A percentile compares a stretch with the other conserved stretches of the same genome.
phyloP scores from a whole-genome alignment of 441 rosid species.

The Gossypium laxum region DNA sequence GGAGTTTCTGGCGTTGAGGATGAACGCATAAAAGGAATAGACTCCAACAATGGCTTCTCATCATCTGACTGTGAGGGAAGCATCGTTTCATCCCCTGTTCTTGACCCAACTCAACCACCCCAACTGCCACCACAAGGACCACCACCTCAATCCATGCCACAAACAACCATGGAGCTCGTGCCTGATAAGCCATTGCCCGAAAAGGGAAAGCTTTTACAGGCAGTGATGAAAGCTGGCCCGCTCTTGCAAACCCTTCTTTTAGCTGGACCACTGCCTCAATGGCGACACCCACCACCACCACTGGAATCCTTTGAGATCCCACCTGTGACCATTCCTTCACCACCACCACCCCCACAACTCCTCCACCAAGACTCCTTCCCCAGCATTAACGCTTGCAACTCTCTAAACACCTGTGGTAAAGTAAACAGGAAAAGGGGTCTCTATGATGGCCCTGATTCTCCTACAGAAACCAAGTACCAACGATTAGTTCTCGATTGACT shows the following conservation, averaged over 20 bases:
- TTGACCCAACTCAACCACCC: constrained; percentile 29
- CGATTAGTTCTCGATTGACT: constrained; percentile 51
- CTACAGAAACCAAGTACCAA: constrained; percentile 53
- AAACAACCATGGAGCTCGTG: constrained; percentile 15
- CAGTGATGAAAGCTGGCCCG: constrained; percentile 82
- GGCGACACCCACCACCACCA: constrained; percentile 84
- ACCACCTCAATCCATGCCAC: constrained; percentile 12
- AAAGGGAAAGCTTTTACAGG: constrained; percentile 76
- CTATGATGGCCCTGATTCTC: constrained; percentile 44
- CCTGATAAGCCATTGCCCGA: constrained; percentile 59
- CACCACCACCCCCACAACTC: constrained; percentile 21
- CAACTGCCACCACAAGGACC: constrained; percentile 22
- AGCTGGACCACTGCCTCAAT: constrained; percentile 85
- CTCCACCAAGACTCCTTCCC: constrained; percentile 37
- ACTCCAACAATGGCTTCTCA: constrained; percentile 41
- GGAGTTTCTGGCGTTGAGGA: constrained; percentile 52
- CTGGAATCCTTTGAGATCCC: constrained; percentile 68
- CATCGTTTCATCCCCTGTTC: constrained; percentile 63
- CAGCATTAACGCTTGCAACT: constrained; percentile 18
- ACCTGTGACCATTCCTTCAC: constrained; percentile 51
- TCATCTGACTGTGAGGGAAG: constrained; percentile 84
- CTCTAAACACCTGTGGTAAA: constrained; percentile 36
- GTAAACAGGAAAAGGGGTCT: constrained; percentile 56
- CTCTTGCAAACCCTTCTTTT: constrained; percentile 68
- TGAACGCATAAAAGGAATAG: constrained; percentile 39